Evolutionary conservation across 2,329 filamentous ascomycete genomes (phyloP).

Genomic region (Diaporthe citrichinensis): DNA sequence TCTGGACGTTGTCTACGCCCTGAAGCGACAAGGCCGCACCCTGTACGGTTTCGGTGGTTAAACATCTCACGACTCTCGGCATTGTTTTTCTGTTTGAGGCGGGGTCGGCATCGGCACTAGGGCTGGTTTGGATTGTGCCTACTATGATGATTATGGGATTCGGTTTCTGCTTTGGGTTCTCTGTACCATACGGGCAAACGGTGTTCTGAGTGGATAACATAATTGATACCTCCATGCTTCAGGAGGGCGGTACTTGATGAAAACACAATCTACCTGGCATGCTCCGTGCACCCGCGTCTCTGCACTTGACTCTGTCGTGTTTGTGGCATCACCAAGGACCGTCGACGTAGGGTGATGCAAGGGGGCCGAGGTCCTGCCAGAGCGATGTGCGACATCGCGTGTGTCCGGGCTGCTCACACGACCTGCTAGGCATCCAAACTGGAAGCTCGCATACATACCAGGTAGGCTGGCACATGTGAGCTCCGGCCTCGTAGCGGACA

Average conservation of each 20-base stretch:
- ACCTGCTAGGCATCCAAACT: too few species aligned
- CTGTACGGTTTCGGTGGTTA: slow-evolving; percentile 94
- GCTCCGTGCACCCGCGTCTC: background rate
- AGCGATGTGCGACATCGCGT: too few species aligned
- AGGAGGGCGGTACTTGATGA: slow-evolving; percentile 34
- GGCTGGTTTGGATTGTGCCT: slow-evolving; percentile 45
- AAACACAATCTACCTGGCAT: background rate
- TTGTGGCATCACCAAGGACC: background rate
- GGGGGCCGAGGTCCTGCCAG: background rate
- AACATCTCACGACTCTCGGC: slow-evolving; percentile 49
- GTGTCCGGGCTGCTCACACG: background rate
- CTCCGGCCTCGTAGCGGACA: background rate
- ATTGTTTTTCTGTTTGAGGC: slow-evolving; percentile 43
- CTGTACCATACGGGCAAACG: slow-evolving; percentile 46
- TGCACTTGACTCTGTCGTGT: background rate
- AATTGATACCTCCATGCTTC: slow-evolving; percentile 44
- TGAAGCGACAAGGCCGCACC: slow-evolving; percentile 80
- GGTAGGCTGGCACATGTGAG: background rate
- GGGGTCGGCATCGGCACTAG: slow-evolving; percentile 41
- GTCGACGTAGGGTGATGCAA: background rate
- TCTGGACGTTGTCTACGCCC: slow-evolving; percentile 76
- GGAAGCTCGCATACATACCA: background rate
- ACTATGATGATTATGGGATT: slow-evolving; percentile 48
- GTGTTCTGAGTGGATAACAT: slow-evolving; percentile 48
- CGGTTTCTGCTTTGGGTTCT: slow-evolving; percentile 46